Evolutionary conservation across 2,329 filamentous ascomycete genomes (phyloP).

Genomic region (Septoria petroselini): DNA sequence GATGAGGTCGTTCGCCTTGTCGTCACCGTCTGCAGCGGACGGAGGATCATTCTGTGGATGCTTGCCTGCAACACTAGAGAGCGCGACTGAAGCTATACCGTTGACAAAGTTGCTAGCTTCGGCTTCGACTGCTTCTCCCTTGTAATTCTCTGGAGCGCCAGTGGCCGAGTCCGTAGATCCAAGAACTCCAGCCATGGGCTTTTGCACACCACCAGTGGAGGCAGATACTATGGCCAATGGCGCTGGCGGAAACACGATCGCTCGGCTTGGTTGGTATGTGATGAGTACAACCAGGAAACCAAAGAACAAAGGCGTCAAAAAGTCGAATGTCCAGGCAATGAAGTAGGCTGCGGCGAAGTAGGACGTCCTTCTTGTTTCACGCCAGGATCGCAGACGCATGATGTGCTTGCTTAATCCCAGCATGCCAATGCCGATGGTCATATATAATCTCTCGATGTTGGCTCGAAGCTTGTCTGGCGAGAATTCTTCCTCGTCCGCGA

Average conservation of each 20-base stretch:
- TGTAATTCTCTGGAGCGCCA: slow-evolving; percentile 76
- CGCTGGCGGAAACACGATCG: slow-evolving; percentile 69
- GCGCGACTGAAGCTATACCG: slow-evolving; percentile 66
- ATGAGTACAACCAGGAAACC: slow-evolving; percentile 63
- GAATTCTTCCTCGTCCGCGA: slow-evolving; percentile 79
- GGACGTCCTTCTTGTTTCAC: slow-evolving; percentile 65
- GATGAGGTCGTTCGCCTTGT: slow-evolving; percentile 48
- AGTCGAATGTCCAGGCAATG: slow-evolving; percentile 68
- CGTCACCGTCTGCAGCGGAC: slow-evolving; percentile 40
- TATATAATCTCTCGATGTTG: slow-evolving; percentile 76
- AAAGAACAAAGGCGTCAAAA: slow-evolving; percentile 63
- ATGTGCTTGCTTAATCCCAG: slow-evolving; percentile 70
- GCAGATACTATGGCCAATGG: slow-evolving; percentile 69
- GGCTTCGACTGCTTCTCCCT: slow-evolving; percentile 78
- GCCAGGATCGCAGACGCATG: slow-evolving; percentile 73
- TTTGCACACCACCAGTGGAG: slow-evolving; percentile 71
- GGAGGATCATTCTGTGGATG: slow-evolving; percentile 64
- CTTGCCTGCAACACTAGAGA: slow-evolving; percentile 74
- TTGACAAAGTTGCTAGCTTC: slow-evolving; percentile 80
- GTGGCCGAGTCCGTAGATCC: slow-evolving; percentile 75
- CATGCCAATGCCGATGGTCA: slow-evolving; percentile 68
- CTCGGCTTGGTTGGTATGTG: slow-evolving; percentile 60
- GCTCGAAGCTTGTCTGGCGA: slow-evolving; percentile 77
- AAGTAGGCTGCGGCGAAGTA: slow-evolving; percentile 62
- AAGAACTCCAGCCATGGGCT: slow-evolving; percentile 70